Conservation (phyloP, 2,329 filamentous ascomycete genomes). For the Penicillium digitatum region DNA sequence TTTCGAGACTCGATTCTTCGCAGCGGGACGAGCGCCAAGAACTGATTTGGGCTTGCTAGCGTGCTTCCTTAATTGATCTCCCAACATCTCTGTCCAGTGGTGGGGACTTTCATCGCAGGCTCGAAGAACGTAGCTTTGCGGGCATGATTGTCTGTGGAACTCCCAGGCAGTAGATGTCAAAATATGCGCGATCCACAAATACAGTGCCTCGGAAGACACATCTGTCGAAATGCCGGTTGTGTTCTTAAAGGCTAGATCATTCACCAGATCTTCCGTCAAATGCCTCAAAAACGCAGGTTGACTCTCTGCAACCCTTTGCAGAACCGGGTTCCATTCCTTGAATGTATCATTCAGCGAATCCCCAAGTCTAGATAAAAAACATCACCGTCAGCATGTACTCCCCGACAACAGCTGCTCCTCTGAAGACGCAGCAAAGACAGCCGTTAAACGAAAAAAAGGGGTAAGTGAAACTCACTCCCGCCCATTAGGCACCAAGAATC, state of each 20-base stretch:
- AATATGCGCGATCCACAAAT: constrained; percentile 50
- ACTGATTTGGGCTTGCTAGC: not conserved
- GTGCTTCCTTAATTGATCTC: constrained; percentile 16
- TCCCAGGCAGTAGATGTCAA: constrained; percentile 40
- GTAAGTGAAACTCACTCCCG: constrained; percentile 26
- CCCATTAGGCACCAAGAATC: constrained; percentile 24
- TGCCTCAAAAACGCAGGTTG: constrained; percentile 36
- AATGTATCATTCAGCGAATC: constrained; percentile 29
- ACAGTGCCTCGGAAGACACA: constrained; percentile 42
- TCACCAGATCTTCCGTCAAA: constrained; percentile 40
- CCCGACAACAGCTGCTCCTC: not conserved
- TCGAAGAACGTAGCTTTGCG: constrained; percentile 32
- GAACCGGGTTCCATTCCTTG: constrained; percentile 35
- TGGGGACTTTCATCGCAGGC: constrained; percentile 33
- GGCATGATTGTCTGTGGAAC: constrained; percentile 25
- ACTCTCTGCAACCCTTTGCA: constrained; percentile 36
- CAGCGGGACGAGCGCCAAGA: not conserved
- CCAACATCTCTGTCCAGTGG: constrained; percentile 30
- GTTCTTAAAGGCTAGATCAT: constrained; percentile 30
- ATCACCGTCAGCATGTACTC: constrained; percentile 1
- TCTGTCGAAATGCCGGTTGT: constrained; percentile 23
- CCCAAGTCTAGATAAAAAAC: constrained; percentile 21
- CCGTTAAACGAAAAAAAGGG: not conserved
- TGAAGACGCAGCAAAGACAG: not conserved
- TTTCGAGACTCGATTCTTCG: constrained; percentile 1